Conservation (phyloP, 352 stramenopile genomes). For the Globisporangium cystogenes region DNA sequence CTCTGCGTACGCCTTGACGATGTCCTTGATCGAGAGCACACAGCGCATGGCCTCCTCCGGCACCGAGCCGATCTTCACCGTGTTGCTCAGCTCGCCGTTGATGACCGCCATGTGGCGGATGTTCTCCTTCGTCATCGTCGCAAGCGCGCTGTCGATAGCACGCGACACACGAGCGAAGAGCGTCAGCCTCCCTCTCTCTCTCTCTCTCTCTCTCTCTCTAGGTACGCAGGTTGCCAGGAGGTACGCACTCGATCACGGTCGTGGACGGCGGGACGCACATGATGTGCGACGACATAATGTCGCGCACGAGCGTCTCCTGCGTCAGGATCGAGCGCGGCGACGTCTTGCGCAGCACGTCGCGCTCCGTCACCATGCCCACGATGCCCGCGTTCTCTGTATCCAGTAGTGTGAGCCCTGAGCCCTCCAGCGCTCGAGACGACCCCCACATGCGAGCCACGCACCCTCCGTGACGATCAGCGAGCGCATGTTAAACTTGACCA, state of each 20-base stretch:
- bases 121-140: conserved; percentile 86
- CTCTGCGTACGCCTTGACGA: conserved; percentile 66
- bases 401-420: too few relatives aligned
- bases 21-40: conserved; percentile 84
- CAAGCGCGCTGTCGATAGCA: conserved; percentile 72
- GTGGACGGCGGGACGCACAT: conserved; percentile 80
- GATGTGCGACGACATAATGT: conserved; percentile 84
- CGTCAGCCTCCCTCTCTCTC: too few relatives aligned
- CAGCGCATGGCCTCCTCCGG: conserved; percentile 81
- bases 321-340: conserved; percentile 39
- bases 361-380: conserved; percentile 81
- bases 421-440: too few relatives aligned
- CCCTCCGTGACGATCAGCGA: conserved; percentile 79
- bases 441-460: conserved; percentile 1
- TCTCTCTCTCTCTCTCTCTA: too few relatives aligned
- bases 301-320: conserved; percentile 53
- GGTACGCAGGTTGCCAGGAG: too few relatives aligned
- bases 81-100: conserved; percentile 64
- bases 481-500: conserved; percentile 76
- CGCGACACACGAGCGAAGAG: too few relatives aligned
- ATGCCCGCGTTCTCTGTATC: conserved; percentile 54
- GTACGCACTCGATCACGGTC: conserved; percentile 73
- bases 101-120: conserved; percentile 81
- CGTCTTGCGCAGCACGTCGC: conserved; percentile 76
- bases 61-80: conserved; percentile 67